phyloP scores from a whole-genome alignment of 352 stramenopile genomes.

The Phytopythium sindhum region DNA sequence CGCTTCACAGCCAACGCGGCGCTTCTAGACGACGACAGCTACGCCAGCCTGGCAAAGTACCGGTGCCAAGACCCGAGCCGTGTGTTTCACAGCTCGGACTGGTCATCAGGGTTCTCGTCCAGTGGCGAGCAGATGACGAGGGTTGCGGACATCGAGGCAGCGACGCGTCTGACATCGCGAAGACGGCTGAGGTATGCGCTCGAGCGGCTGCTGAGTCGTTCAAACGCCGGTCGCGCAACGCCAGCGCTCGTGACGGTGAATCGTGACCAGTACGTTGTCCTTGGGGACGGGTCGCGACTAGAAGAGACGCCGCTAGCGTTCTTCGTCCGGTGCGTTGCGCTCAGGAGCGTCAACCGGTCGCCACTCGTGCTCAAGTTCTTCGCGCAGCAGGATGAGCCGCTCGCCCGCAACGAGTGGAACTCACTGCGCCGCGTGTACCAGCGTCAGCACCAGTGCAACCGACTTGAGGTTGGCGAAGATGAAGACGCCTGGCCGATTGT shows the following conservation, averaged over 20 bases:
- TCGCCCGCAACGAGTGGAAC: constrained; percentile 50
- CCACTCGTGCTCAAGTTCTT: constrained; percentile 52
- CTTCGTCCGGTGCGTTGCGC: constrained; percentile 27
- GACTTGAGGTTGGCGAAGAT: neutral
- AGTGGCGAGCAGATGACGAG: neutral
- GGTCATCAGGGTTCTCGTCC: constrained; percentile 5
- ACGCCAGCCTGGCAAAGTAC: neutral
- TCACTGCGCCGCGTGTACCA: constrained; percentile 43
- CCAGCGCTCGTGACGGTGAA: constrained; percentile 30
- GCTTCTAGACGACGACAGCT: constrained; percentile 2
- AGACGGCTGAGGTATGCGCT: constrained; percentile 13
- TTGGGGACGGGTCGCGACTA: constrained; percentile 12
- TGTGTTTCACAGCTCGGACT: neutral
- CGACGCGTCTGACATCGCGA: constrained; percentile 7
- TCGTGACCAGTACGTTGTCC: constrained; percentile 23
- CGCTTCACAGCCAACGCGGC: neutral
- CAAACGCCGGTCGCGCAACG: neutral
- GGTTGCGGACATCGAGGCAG: neutral
- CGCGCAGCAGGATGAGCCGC: constrained; percentile 47
- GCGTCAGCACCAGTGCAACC: constrained; percentile 12
- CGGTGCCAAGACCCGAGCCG: neutral
- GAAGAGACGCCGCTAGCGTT: constrained; percentile 46
- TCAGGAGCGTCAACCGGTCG: neutral
- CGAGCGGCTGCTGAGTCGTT: constrained; percentile 15
- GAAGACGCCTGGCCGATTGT: constrained; percentile 24